These are phyloP conservation scores for Russula griseocarnosa DNA, from an alignment of 768 basidiomycete genomes.

Conservation along the genomic window DNA sequence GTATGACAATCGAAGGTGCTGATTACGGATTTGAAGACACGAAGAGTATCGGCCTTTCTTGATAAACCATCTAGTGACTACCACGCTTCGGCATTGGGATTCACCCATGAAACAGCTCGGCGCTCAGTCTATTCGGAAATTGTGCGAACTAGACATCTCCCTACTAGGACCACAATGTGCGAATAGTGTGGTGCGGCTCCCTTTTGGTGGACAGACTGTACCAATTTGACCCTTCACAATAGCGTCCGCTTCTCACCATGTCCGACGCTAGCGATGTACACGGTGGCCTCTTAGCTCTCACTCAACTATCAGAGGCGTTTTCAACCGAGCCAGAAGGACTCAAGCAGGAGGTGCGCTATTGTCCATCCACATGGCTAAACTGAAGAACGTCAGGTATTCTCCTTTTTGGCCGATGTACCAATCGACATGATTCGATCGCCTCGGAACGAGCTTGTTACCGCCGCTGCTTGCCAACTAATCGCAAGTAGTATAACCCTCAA, in stretches of 20 bases:
- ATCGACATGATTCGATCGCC: constrained; percentile 56
- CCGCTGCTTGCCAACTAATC: constrained; percentile 70
- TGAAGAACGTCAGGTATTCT: constrained; percentile 54
- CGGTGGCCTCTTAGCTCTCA: constrained; percentile 71
- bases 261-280: constrained; percentile 71
- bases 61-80: constrained; percentile 66
- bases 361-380: neutral
- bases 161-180: constrained; percentile 49
- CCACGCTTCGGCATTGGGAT: constrained; percentile 89
- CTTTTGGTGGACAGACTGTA: constrained; percentile 26
- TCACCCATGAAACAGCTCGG: constrained; percentile 70
- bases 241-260: constrained; percentile 59
- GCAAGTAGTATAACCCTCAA: constrained; percentile 56
- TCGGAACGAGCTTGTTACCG: constrained; percentile 66
- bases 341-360: constrained; percentile 43
- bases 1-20: constrained; percentile 8
- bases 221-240: constrained; percentile 2
- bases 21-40: constrained; percentile 50
- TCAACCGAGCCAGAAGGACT: constrained; percentile 20
- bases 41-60: constrained; percentile 66
- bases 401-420: constrained; percentile 52
- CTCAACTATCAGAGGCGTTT: constrained; percentile 66
- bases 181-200: constrained; percentile 48
- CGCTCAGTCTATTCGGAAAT: constrained; percentile 64
- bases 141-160: constrained; percentile 60